Base-by-base conservation (phyloP, 148 eudicot genomes). In the Heliosperma pusillum region DNA sequence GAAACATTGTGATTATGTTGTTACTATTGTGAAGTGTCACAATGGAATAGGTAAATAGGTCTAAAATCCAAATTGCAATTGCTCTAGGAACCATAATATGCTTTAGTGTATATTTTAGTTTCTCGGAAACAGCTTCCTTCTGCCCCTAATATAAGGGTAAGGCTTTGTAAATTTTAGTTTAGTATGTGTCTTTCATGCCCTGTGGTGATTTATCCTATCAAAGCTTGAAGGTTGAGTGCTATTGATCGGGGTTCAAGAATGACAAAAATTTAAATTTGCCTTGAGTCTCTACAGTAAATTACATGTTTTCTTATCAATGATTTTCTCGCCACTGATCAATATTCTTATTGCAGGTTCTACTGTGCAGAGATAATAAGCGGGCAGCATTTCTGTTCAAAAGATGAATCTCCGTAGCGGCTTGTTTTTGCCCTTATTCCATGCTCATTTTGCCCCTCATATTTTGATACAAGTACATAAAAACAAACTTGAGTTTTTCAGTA, bases 401-500 rank as follows among this genome's bases (percentile, higher is more conserved):
- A 80, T 72, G 77, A 65, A 67, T 25, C 44, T 63, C 70, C 70
- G 64, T 13, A 26, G 33, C 71, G 75, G 26, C 36, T 71, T 50
- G 69, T 26, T 71, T n/a, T 77, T 17, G 27, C 17, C 56, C 47
- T 52, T 50, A 42, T 40, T 80, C 44, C 72, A 26, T 29, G 63
- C 24, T 42, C 68, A 62, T 19, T 79, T 74, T 58, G 24, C 27
- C 53, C 53, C 10, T 25, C 70, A 74, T 27, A 64, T 63, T 33
- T 80, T 63, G 82, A 50, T 80, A 63, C 60, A 42, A 76, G 73
- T 80, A 76, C 77, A 80, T 72, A 76, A 33, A 65, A 65, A 44
- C 73, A 29, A n/a, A n/a, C n/a, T 76, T 26, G 42, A 26, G 36
- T 71, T 66, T 72, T 12, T 63, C 26, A 56, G n/a, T 53, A 64